Conservation (phyloP, 75 land plant species). For the Pinus taeda region DNA sequence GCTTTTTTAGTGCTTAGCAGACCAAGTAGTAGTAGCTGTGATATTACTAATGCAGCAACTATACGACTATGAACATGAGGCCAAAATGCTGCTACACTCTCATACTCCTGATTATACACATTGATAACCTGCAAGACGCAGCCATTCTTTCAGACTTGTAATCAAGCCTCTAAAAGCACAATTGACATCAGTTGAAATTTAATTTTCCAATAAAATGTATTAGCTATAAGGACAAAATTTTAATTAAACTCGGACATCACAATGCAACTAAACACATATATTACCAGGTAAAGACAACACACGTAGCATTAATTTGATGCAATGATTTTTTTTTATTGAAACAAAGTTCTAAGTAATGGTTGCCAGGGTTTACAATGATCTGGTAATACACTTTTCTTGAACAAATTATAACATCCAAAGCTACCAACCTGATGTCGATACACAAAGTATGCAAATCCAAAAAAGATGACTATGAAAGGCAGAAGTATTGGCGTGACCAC, state of each 20-base stretch:
- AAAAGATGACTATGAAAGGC: slow-evolving; percentile 58
- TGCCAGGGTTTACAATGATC: background rate
- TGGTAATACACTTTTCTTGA: background rate
- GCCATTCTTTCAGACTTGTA: slow-evolving; percentile 67
- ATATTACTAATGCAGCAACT: slow-evolving; percentile 47
- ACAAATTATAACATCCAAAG: background rate
- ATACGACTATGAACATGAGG: slow-evolving; percentile 74
- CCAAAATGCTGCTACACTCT: slow-evolving; percentile 89
- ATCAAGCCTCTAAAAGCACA: slow-evolving; percentile 19
- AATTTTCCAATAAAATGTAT: background rate
- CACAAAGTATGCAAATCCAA: slow-evolving; percentile 60
- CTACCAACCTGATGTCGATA: slow-evolving; percentile 62
- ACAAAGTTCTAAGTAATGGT: background rate
- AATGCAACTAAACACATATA: background rate
- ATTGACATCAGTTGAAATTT: background rate
- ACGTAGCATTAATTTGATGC: background rate
- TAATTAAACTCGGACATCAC: background rate
- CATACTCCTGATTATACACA: slow-evolving; percentile 76
- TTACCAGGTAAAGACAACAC: background rate
- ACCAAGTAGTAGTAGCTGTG: slow-evolving; percentile 60
- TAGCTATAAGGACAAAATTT: background rate
- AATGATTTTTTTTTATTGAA: background rate
- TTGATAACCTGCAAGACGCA: slow-evolving; percentile 75
- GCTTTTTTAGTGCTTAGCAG: slow-evolving; percentile 52
- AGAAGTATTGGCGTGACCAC: slow-evolving; percentile 60